Percentiles rank a stretch among this genome's conserved stretches.
Conservation (phyloP, 768 basidiomycete genomes). For the Termitomyces sp. region DNA sequence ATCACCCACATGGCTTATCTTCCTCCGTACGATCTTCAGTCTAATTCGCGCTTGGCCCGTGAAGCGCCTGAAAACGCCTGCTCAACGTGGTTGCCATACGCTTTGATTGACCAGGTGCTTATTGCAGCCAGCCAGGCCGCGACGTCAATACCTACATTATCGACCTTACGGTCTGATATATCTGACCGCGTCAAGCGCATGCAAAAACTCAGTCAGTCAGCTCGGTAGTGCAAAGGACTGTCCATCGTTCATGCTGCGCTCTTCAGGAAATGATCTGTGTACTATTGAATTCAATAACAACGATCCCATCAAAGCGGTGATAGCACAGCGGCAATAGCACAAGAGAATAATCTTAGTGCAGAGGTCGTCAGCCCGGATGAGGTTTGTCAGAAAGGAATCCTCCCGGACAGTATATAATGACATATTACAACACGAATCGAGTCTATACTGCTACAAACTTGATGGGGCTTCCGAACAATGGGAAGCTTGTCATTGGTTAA, state of each 20-base stretch:
- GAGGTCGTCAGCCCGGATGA: neutral
- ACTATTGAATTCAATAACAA: neutral
- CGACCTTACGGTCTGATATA: slow-evolving; percentile 56
- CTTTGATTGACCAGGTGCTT: slow-evolving; percentile 80
- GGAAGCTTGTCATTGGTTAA: slow-evolving; percentile 5
- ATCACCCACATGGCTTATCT: slow-evolving; percentile 10
- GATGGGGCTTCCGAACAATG: slow-evolving; percentile 17
- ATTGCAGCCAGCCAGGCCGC: slow-evolving; percentile 51
- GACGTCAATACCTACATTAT: slow-evolving; percentile 46
- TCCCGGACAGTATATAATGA: slow-evolving; percentile 22
- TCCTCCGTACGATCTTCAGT: slow-evolving; percentile 31
- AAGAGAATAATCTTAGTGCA: slow-evolving; percentile 4
- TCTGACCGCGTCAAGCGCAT: slow-evolving; percentile 63
- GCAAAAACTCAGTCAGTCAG: slow-evolving; percentile 50
- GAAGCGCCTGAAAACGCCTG: slow-evolving; percentile 52
- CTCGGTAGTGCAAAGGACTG: slow-evolving; percentile 15
- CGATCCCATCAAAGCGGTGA: neutral
- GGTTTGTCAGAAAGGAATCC: slow-evolving; percentile 25
- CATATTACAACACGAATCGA: slow-evolving; percentile 25
- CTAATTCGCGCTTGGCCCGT: slow-evolving; percentile 50
- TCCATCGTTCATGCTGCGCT: neutral
- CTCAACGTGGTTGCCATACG: slow-evolving; percentile 79
- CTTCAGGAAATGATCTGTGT: neutral
- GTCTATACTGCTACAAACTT: slow-evolving; percentile 32
- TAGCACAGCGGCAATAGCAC: neutral